These are phyloP conservation scores for Alternaria alternata DNA, from an alignment of 2,329 filamentous ascomycete species.

Conservation along the genomic window DNA sequence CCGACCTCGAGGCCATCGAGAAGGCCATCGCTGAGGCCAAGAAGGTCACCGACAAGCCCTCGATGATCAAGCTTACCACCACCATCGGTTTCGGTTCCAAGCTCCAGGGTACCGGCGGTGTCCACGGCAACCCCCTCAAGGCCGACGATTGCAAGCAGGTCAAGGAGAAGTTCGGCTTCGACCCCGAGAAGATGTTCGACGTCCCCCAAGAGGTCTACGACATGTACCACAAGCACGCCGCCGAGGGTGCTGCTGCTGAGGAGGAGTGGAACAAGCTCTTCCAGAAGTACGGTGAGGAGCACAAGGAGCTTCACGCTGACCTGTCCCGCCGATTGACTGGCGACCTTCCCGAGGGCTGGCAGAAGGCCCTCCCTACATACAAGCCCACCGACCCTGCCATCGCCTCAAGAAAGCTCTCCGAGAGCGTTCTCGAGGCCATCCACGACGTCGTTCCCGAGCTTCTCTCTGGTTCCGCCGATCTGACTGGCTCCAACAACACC, in stretches of 20 bases:
- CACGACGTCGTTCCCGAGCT: conserved; percentile 86
- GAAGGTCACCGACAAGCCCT: conserved; percentile 93
- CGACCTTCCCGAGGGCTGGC: conserved; percentile 94
- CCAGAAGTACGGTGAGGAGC: conserved; percentile 81
- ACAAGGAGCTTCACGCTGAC: conserved; percentile 81
- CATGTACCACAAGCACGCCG: conserved; percentile 81
- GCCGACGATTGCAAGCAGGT: conserved; percentile 90
- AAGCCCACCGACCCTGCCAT: conserved; percentile 83
- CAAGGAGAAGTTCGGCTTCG: conserved; percentile 95
- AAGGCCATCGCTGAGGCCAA: conserved; percentile 85
- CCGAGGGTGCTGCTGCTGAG: conserved; percentile 87
- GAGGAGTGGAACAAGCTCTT: conserved; percentile 95
- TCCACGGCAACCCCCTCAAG: conserved; percentile 97
- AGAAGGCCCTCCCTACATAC: conserved; percentile 91
- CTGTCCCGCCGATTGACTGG: conserved; percentile 80
- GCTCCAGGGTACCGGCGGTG: conserved; percentile 90
- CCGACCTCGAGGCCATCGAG: conserved; percentile 87
- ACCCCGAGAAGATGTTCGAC: conserved; percentile 90
- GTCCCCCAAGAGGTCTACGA: conserved; percentile 97
- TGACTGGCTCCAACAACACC: conserved; percentile 98
- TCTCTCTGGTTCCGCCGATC: conserved; percentile 92
- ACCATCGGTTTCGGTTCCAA: conserved; percentile 97
- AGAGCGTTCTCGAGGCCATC: conserved; percentile 90
- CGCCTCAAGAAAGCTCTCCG: conserved; percentile 95
- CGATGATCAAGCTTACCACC: conserved; percentile 94